phyloP scores from a whole-genome alignment of 2,329 filamentous ascomycete species.

The Trematosphaeria pertusa region DNA sequence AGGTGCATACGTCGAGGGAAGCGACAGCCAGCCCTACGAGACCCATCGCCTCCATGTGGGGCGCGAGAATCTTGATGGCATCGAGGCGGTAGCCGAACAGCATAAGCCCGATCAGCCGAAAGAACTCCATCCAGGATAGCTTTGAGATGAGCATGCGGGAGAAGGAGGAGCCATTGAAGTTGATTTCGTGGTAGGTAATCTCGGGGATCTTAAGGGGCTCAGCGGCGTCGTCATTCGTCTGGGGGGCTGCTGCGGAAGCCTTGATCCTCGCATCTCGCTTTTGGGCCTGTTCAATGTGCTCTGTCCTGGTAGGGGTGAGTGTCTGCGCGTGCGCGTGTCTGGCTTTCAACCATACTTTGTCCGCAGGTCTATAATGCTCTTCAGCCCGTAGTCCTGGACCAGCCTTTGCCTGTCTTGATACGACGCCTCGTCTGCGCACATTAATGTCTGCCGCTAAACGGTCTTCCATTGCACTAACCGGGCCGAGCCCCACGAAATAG shows the following conservation, averaged over 20 bases:
- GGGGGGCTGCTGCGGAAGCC: constrained; percentile 52
- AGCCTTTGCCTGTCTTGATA: constrained; percentile 67
- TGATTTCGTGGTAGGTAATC: constrained; percentile 70
- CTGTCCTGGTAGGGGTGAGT: constrained; percentile 61
- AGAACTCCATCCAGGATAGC: constrained; percentile 70
- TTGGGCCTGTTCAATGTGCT: constrained; percentile 72
- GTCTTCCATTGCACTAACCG: constrained; percentile 23
- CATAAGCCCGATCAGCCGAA: constrained; percentile 69
- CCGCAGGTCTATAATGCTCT: constrained; percentile 79
- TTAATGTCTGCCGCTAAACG: constrained; percentile 5
- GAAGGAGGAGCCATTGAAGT: constrained; percentile 75
- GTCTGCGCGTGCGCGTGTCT: not conserved
- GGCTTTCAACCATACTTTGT: constrained; percentile 64
- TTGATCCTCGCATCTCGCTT: constrained; percentile 62
- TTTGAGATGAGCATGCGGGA: constrained; percentile 71
- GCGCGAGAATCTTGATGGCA: constrained; percentile 73
- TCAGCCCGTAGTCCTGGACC: constrained; percentile 66
- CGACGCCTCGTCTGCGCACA: constrained; percentile 70
- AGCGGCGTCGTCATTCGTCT: constrained; percentile 59
- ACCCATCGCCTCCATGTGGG: constrained; percentile 74
- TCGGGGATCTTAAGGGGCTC: constrained; percentile 69
- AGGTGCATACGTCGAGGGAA: constrained; percentile 71
- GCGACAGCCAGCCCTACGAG: constrained; percentile 73
- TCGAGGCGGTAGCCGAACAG: constrained; percentile 70
- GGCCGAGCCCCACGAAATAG: constrained; percentile 46